Conservation (phyloP, 2,329 filamentous ascomycete species). For the Mycosphaerelloides madeirae region DNA sequence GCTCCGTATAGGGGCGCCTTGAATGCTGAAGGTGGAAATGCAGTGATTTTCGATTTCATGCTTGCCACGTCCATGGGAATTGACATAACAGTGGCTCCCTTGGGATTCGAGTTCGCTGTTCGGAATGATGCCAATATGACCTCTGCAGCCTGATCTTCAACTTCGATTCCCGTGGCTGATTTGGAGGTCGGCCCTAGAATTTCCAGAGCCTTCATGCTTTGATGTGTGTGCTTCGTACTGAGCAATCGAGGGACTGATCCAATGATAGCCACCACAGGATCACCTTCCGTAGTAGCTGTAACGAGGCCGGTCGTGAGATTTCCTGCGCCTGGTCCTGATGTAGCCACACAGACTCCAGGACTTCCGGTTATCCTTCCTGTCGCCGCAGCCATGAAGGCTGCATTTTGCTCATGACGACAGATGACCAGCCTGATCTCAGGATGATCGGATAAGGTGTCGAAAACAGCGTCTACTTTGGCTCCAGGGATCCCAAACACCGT, state of each 20-base stretch:
- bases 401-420: slow-evolving; percentile 49
- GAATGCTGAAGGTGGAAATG: slow-evolving; percentile 40
- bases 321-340: slow-evolving; percentile 45
- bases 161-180: slow-evolving; percentile 39
- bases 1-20: slow-evolving; percentile 40
- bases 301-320: slow-evolving; percentile 46
- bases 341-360: slow-evolving; percentile 46
- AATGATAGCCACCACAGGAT: slow-evolving; percentile 47
- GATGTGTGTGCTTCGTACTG: slow-evolving; percentile 45
- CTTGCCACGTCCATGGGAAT: slow-evolving; percentile 45
- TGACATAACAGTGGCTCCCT: slow-evolving; percentile 42
- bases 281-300: slow-evolving; percentile 46
- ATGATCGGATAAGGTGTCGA: slow-evolving; percentile 37
- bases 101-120: slow-evolving; percentile 38
- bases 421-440: slow-evolving; percentile 36
- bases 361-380: slow-evolving; percentile 44
- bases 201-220: slow-evolving; percentile 43
- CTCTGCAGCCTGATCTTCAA: slow-evolving; percentile 47
- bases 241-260: slow-evolving; percentile 44
- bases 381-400: slow-evolving; percentile 48
- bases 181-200: slow-evolving; percentile 45
- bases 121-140: slow-evolving; percentile 45
- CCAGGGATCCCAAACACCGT: slow-evolving; percentile 45
- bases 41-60: slow-evolving; percentile 36
- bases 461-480: slow-evolving; percentile 44